Base-by-base conservation (phyloP, 805 yeast genomes). In the Candida suzukii region DNA sequence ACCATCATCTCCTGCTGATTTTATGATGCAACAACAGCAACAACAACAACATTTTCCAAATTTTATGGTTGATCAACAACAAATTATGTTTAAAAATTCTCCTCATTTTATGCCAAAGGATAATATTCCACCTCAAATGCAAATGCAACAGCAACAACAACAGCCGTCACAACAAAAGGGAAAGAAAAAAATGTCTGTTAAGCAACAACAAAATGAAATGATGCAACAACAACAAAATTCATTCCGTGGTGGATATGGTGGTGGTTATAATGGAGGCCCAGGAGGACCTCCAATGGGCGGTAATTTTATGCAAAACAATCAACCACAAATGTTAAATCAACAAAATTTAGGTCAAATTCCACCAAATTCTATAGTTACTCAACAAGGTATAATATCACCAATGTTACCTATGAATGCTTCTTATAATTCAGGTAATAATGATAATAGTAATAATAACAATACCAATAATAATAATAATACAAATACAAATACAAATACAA, bases 11-110 rank as follows among this genome's bases (percentile, higher is more conserved):
- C 57, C 64, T n/a, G 50, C 55, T 6, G 64, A 61, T 33, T 60
- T 53, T 41, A 53, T 58, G 9, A 28, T 54, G 5, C 29, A 26
- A 26, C 29, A 26, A 14, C 66, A 61, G 37, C 66, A 59, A n/a
- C 66, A 61, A 36, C 66, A 59, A n/a, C 66, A 61, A 36, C 66
- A 59, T 35, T 61, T 60, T 37, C 64, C 60, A 25, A 57, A 54
- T 32, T 42, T 61, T 36, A 38, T 60, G 33, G 21, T 56, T 47
- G 66, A 61, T 29, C 51, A 61, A 4, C 61, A 56, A 4, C 61
- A 56, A 33, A 44, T 50, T 13, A 31, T 22, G 13, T 31, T 18
- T 19, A 18, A 18, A 13, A 31, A 31, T 22, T 29, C 19, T 19
- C 25, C 39, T 18, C 21, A 18, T 12, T 9, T 18, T 18, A 17